Evolutionary conservation across 176 grass and related monocot species (phyloP).

Genomic region (Musa itinerans): DNA sequence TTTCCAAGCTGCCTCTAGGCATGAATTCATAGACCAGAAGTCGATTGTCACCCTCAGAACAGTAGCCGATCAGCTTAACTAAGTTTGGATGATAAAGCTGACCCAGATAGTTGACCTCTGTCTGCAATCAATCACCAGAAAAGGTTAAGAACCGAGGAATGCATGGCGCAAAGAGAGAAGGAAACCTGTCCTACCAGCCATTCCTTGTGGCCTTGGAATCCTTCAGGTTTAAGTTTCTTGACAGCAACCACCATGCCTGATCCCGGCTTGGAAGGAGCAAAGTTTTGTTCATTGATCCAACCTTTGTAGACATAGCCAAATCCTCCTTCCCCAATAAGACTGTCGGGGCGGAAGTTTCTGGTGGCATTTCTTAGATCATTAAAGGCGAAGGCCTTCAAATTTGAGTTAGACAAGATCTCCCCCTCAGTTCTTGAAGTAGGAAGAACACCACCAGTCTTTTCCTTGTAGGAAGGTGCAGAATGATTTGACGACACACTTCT

Average conservation of each 20-base stretch:
- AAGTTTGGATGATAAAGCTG: constrained; percentile 81
- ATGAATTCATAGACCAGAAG: constrained; percentile 90
- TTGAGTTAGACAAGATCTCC: constrained; percentile 68
- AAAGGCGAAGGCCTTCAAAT: constrained; percentile 70
- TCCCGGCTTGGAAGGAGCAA: constrained; percentile 57
- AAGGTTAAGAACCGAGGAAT: constrained; percentile 14
- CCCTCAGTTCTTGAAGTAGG: constrained; percentile 56
- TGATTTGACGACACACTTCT: constrained; percentile 52
- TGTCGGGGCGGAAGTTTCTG: constrained; percentile 69
- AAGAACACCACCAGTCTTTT: constrained; percentile 27
- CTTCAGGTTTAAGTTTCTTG: constrained; percentile 89
- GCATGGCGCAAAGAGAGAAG: constrained; percentile 7
- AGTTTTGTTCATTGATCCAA: constrained; percentile 74
- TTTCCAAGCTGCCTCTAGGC: constrained; percentile 91
- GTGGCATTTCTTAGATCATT: constrained; percentile 72
- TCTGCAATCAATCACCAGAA: constrained; percentile 38
- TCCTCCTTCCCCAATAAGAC: constrained; percentile 86
- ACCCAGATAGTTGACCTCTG: constrained; percentile 90
- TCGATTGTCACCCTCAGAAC: constrained; percentile 65
- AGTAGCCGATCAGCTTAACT: constrained; percentile 90
- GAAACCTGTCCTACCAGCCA: constrained; percentile 59
- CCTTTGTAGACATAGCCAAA: constrained; percentile 91
- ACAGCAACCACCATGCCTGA: constrained; percentile 80
- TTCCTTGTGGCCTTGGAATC: constrained; percentile 92
- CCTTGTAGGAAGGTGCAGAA: constrained; percentile 51